Percentiles rank a stretch among this genome's conserved stretches.
These are phyloP conservation scores for Tuber indicum DNA, from an alignment of 495 filamentous ascomycete species.

Conservation along the genomic window DNA sequence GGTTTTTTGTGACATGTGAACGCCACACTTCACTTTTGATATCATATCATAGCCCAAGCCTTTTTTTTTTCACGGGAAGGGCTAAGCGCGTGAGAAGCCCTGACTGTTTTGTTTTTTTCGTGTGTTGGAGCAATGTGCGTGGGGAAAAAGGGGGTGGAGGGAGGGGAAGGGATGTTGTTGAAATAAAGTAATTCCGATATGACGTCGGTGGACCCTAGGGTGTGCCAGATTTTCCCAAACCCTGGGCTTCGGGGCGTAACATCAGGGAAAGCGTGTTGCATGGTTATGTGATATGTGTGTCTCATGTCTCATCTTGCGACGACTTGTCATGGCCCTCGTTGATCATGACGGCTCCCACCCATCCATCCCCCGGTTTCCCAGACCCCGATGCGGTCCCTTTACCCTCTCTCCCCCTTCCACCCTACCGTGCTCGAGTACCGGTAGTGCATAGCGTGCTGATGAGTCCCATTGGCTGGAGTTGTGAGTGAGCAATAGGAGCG, in stretches of 20 bases:
- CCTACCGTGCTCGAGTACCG: too few species aligned
- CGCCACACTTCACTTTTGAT: neutral
- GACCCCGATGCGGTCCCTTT: neutral
- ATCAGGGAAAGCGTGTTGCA: neutral
- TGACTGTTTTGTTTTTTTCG: neutral
- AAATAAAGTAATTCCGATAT: constrained; percentile 1
- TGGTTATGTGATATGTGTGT: neutral
- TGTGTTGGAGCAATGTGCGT: neutral
- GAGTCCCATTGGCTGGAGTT: neutral
- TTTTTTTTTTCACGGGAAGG: neutral
- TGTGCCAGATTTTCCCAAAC: neutral
- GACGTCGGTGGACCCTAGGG: neutral
- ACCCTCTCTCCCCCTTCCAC: neutral
- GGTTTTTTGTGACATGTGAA: neutral
- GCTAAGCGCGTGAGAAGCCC: neutral
- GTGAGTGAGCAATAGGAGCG: neutral
- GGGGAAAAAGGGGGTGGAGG: neutral
- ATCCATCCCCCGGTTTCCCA: too few species aligned
- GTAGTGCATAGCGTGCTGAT: neutral
- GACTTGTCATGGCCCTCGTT: neutral
- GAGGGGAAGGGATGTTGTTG: neutral
- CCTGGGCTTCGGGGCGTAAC: neutral
- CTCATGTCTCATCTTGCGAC: neutral
- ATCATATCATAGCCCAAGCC: neutral
- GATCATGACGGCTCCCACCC: neutral